Conservation (phyloP, 495 filamentous ascomycete species). For the Penicillium taxi region DNA sequence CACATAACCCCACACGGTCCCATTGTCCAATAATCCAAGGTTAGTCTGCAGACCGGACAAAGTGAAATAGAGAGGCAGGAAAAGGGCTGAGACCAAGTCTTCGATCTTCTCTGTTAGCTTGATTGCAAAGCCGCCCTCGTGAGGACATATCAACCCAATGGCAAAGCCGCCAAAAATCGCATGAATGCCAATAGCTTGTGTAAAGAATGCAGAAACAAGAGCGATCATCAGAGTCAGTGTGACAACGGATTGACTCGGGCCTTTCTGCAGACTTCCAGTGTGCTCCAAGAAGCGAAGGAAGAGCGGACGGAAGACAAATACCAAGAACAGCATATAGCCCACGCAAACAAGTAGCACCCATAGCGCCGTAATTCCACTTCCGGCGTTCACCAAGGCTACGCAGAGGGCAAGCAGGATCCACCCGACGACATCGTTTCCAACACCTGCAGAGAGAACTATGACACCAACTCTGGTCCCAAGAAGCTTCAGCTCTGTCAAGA, state of each 20-base stretch:
- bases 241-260: conserved; percentile 81
- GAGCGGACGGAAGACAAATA: conserved; percentile 64
- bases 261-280: conserved; percentile 77
- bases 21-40: conserved; percentile 73
- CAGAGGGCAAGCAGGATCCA: conserved; percentile 94
- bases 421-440: conserved; percentile 91
- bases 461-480: conserved; percentile 78
- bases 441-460: conserved; percentile 85
- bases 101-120: conserved; percentile 95
- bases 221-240: conserved; percentile 73
- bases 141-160: conserved; percentile 85
- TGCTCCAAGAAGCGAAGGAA: conserved; percentile 69
- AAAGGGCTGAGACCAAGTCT: conserved; percentile 80
- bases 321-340: conserved; percentile 71
- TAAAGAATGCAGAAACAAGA: conserved; percentile 87
- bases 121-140: conserved; percentile 90
- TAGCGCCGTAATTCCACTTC: conserved; percentile 73
- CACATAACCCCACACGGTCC: conserved; percentile 89
- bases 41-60: conserved; percentile 87
- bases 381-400: conserved; percentile 87
- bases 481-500: conserved; percentile 86
- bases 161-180: conserved; percentile 88
- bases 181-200: conserved; percentile 85
- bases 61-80: conserved; percentile 92
- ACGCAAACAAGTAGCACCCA: conserved; percentile 74